phyloP scores from a whole-genome alignment of 140 eudicot species.

The Flaveria floridana region DNA sequence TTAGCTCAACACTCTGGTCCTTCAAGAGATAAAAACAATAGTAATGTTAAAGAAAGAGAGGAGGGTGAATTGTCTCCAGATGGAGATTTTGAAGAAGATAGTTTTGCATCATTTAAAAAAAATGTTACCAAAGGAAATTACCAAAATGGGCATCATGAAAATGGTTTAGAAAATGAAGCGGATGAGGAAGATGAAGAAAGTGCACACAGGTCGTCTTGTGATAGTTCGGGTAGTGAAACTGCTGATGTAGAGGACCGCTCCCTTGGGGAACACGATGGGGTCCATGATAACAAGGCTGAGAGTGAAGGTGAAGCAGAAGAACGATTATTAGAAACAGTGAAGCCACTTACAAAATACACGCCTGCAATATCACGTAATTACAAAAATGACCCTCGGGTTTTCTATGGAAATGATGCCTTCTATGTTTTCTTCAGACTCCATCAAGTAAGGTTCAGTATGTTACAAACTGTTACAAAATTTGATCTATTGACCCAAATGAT shows the following conservation, averaged over 20 bases:
- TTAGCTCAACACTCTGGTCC: constrained; percentile 38
- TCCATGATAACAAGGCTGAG: constrained; percentile 56
- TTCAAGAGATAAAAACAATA: constrained; percentile 33
- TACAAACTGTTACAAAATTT: constrained; percentile 15
- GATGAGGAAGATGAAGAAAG: constrained; percentile 63
- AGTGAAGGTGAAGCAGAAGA: constrained; percentile 82
- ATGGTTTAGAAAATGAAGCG: constrained; percentile 34
- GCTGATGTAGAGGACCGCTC: constrained; percentile 67
- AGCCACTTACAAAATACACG: constrained; percentile 53
- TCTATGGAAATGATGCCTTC: constrained; percentile 79
- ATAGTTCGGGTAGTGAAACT: constrained; percentile 58
- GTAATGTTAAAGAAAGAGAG: constrained; percentile 51
- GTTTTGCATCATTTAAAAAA: constrained; percentile 41
- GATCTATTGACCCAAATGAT: background rate
- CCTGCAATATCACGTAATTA: constrained; percentile 37
- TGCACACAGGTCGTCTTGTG: constrained; percentile 59
- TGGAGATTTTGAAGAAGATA: constrained; percentile 52
- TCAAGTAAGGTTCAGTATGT: constrained; percentile 49
- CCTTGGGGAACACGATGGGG: constrained; percentile 51
- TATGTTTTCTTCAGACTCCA: constrained; percentile 89
- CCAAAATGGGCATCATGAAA: constrained; percentile 14
- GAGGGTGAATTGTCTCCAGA: constrained; percentile 85
- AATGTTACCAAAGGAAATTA: constrained; percentile 14
- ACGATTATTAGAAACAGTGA: constrained; percentile 48
- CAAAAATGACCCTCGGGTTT: constrained; percentile 42